Evolutionary conservation across 2,329 filamentous ascomycete genomes (phyloP).

Genomic region (Fusarium euwallaceae): DNA sequence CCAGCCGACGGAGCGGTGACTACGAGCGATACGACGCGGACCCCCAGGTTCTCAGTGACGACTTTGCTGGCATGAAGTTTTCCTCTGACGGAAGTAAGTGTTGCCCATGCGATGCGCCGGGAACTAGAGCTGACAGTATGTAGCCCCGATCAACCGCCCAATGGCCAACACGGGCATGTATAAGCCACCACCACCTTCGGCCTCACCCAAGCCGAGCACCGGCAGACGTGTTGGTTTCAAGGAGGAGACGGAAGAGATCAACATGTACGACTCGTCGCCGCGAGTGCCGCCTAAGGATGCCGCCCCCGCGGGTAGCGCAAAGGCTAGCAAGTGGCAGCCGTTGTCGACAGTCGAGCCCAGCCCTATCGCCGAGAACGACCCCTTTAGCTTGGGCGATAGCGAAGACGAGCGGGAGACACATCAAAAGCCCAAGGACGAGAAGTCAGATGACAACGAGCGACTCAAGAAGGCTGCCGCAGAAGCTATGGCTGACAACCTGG

Average conservation of each 20-base stretch:
- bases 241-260: constrained; percentile 81
- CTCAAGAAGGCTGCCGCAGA: constrained; percentile 75
- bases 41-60: constrained; percentile 88
- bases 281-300: constrained; percentile 66
- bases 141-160: constrained; percentile 66
- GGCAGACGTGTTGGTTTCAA: constrained; percentile 70
- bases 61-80: constrained; percentile 81
- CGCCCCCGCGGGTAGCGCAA: constrained; percentile 63
- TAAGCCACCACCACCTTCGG: constrained; percentile 71
- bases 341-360: constrained; percentile 84
- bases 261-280: constrained; percentile 77
- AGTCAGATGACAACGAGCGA: constrained; percentile 70
- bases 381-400: constrained; percentile 95
- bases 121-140: constrained; percentile 32
- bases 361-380: constrained; percentile 91
- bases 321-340: constrained; percentile 97
- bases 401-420: constrained; percentile 85
- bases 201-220: constrained; percentile 63
- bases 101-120: not conserved
- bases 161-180: constrained; percentile 84
- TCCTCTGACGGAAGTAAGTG: constrained; percentile 72
- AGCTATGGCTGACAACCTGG: constrained; percentile 69
- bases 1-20: constrained; percentile 81
- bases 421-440: constrained; percentile 67
- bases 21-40: constrained; percentile 95